phyloP scores from a whole-genome alignment of 2,329 filamentous ascomycete genomes.

The Diaporthe nobilis region DNA sequence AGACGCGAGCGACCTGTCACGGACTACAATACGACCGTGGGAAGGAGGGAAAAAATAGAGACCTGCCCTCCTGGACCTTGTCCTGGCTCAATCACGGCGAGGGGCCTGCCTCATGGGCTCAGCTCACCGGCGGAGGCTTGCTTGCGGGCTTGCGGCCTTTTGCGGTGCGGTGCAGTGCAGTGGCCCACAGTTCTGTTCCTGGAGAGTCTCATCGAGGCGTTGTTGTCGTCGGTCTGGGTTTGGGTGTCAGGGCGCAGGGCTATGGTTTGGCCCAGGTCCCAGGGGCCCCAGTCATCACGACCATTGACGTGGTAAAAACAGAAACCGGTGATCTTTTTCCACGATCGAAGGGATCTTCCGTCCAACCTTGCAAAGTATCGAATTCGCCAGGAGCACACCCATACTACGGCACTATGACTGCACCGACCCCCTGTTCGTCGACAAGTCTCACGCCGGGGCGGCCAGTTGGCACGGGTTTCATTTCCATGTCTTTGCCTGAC shows the following conservation, averaged over 20 bases:
- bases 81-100: slow-evolving; percentile 5
- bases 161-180: slow-evolving; percentile 31
- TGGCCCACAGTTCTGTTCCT: slow-evolving; percentile 39
- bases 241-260: slow-evolving; percentile 32
- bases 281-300: slow-evolving; percentile 22
- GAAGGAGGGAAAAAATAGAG: background rate
- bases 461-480: slow-evolving; percentile 29
- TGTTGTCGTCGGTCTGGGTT: slow-evolving; percentile 33
- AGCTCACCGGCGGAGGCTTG: slow-evolving; percentile 36
- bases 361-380: slow-evolving; percentile 21
- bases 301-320: slow-evolving; percentile 42
- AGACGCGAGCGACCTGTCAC: background rate
- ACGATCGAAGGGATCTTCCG: slow-evolving; percentile 40
- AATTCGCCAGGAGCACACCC: slow-evolving; percentile 28
- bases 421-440: slow-evolving; percentile 33
- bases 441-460: slow-evolving; percentile 23
- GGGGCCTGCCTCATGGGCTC: slow-evolving; percentile 25
- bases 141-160: slow-evolving; percentile 24
- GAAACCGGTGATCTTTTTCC: slow-evolving; percentile 40
- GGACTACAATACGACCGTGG: background rate
- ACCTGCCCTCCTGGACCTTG: slow-evolving; percentile 8
- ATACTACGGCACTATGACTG: slow-evolving; percentile 36
- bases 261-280: slow-evolving; percentile 21
- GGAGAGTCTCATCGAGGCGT: slow-evolving; percentile 30
- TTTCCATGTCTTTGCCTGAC: slow-evolving; percentile 27